Conservation (phyloP, 345 rosid genomes). For the Syzygium aqueum region DNA sequence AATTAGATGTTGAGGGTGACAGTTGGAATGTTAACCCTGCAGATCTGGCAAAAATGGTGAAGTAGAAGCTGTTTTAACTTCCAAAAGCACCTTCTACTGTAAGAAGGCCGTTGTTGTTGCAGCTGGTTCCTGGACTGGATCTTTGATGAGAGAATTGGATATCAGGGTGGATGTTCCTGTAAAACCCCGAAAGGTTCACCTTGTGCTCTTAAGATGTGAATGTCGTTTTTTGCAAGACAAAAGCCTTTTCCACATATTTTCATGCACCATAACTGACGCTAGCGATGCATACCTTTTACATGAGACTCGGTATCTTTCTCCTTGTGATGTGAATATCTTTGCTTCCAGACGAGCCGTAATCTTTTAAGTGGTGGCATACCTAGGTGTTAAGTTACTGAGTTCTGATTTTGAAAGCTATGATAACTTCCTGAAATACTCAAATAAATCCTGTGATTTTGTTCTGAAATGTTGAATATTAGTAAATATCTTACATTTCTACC, state of each 20-base stretch:
- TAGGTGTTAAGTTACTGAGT: background rate
- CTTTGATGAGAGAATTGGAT: slow-evolving; percentile 47
- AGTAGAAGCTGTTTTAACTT: slow-evolving; percentile 58
- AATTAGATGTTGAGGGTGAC: background rate
- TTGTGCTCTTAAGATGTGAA: background rate
- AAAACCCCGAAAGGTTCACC: slow-evolving; percentile 77
- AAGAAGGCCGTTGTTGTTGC: slow-evolving; percentile 72
- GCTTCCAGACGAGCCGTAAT: background rate
- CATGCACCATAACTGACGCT: background rate
- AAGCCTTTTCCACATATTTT: background rate
- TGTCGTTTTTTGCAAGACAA: background rate
- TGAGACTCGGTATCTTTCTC: background rate
- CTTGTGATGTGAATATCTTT: background rate
- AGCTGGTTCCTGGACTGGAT: slow-evolving; percentile 88
- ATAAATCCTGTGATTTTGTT: background rate
- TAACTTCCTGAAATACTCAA: background rate
- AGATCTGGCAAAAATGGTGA: slow-evolving; percentile 42
- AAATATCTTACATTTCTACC: background rate
- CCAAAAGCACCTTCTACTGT: slow-evolving; percentile 42
- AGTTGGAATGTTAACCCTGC: background rate
- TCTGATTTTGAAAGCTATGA: background rate
- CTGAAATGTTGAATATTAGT: background rate
- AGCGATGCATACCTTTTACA: background rate
- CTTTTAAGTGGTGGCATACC: background rate
- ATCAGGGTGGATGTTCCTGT: slow-evolving; percentile 45